Base-by-base conservation (phyloP, 768 basidiomycete genomes). In the Gautieria morchelliformis region DNA sequence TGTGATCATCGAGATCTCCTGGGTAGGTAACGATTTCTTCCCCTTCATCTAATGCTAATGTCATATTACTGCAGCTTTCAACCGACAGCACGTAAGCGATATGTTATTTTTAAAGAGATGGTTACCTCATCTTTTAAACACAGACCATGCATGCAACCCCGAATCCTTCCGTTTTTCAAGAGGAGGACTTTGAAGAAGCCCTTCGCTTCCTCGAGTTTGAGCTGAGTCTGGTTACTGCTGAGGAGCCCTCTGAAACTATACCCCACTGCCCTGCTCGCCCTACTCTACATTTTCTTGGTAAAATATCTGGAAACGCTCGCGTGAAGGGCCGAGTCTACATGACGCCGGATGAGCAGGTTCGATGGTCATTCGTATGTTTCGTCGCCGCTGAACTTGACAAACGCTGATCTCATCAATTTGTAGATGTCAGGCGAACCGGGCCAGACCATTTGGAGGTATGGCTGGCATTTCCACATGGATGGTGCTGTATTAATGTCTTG, bases 1-100 rank as follows among this genome's bases (percentile, higher is more conserved):
- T 76, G 78, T 53, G 85, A 88, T 65, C 85, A 88, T 63, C 69
- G 82, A 5, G 82, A 83, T 48, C 73, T 88, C 39, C 62, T 85
- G 42, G 69, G 85, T 87, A 84, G 71, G 14, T 52, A 24, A 3
- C 4, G 30, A 54, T 42, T 15, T 17, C 35, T 35, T 14, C 27
- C 33, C 30, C 17, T 27, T 27, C 4, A 10, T 24, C n/a, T 55
- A 6, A 6, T 19, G 19, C 41, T 55, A 12, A 30, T n/a, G 42
- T 5, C 27, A 27, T 5, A 12, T 57, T 47, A 2, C 11, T 11
- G 24, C 33, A 57, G 56, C 56, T 19, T 57, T 57, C 47, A 57
- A 57, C 37, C 3, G 51, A n/a, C 32, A 6, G 51, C 19, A 51
- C 30, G 51, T 40, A 22, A 49, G 48, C 14, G n/a, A 19, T 41